These are phyloP conservation scores for Grammothele lineata DNA, from an alignment of 768 basidiomycete species.

Conservation along the genomic window DNA sequence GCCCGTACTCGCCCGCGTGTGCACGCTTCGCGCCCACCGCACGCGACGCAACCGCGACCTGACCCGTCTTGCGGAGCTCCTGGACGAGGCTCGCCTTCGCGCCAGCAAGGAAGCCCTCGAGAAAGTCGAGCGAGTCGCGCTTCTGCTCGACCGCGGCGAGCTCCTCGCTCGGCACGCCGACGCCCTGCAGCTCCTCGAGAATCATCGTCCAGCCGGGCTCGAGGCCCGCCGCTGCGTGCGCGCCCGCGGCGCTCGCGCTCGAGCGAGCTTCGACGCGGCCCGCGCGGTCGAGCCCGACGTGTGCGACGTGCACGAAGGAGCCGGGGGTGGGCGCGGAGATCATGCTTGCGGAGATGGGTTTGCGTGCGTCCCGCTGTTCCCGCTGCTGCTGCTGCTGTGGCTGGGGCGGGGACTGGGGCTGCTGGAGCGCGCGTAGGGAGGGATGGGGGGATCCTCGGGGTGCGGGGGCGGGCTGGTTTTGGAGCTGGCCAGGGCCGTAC, in stretches of 20 bases:
- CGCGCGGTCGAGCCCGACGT: slow-evolving; percentile 50
- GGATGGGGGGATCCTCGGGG: not conserved
- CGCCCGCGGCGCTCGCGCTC: too few relatives aligned
- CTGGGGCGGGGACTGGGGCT: too few relatives aligned
- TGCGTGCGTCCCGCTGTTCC: not conserved
- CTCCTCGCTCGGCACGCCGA: slow-evolving; percentile 30
- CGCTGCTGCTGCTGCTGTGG: too few relatives aligned
- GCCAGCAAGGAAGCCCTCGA: slow-evolving; percentile 27
- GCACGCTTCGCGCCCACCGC: too few relatives aligned
- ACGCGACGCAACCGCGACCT: too few relatives aligned
- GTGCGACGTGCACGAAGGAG: slow-evolving; percentile 64
- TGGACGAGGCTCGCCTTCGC: slow-evolving; percentile 18
- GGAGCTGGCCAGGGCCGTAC: too few relatives aligned
- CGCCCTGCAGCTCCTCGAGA: slow-evolving; percentile 35
- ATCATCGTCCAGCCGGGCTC: slow-evolving; percentile 49
- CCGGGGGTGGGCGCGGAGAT: slow-evolving; percentile 56
- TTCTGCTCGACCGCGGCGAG: slow-evolving; percentile 23
- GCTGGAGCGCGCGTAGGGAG: not conserved
- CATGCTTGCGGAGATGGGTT: slow-evolving; percentile 33
- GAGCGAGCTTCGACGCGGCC: slow-evolving; percentile 41
- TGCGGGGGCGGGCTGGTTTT: too few relatives aligned
- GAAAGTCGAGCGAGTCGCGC: slow-evolving; percentile 28
- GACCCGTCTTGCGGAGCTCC: slow-evolving; percentile 12
- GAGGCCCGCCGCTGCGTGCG: not conserved
- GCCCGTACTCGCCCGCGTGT: too few relatives aligned